Percentiles rank a stretch among this genome's conserved stretches.
Conservation (phyloP, 2,329 filamentous ascomycete species). For the Teratosphaeria nubilosa region DNA sequence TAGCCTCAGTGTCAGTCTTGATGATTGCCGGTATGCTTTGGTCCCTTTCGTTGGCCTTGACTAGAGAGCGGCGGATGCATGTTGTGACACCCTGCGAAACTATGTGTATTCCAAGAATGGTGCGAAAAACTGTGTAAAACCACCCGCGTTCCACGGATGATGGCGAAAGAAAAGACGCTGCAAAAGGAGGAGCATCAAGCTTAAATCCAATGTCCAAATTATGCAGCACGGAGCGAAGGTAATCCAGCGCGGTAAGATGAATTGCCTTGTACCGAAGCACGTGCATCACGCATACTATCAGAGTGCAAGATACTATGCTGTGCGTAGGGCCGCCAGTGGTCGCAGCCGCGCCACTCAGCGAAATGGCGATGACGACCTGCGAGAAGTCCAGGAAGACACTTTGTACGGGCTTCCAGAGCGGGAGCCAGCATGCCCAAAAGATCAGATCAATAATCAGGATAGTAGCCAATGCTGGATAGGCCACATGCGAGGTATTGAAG, state of each 20-base stretch:
- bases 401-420: conserved; percentile 78
- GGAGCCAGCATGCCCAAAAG: conserved; percentile 67
- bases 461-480: conserved; percentile 75
- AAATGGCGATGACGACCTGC: conserved; percentile 87
- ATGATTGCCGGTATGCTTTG: conserved; percentile 18
- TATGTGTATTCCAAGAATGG: conserved; percentile 27
- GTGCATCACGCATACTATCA: conserved; percentile 50
- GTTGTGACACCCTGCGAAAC: conserved; percentile 28
- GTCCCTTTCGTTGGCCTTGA: conserved; percentile 26
- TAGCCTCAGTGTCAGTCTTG: conserved; percentile 22
- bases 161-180: conserved; percentile 20
- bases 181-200: conserved; percentile 21
- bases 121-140: conserved; percentile 21
- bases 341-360: conserved; percentile 70
- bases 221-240: conserved; percentile 27
- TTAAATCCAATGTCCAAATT: conserved; percentile 23
- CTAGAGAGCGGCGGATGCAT: conserved; percentile 25
- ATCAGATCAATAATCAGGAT: conserved; percentile 79
- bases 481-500: conserved; percentile 69
- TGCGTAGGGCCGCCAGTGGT: conserved; percentile 58
- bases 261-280: conserved; percentile 44
- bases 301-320: conserved; percentile 61
- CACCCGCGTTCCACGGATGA: conserved; percentile 22
- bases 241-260: conserved; percentile 28
- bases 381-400: conserved; percentile 82